Evolutionary conservation across 768 basidiomycete species (phyloP).

Genomic region (Xanthoconium stramineum): DNA sequence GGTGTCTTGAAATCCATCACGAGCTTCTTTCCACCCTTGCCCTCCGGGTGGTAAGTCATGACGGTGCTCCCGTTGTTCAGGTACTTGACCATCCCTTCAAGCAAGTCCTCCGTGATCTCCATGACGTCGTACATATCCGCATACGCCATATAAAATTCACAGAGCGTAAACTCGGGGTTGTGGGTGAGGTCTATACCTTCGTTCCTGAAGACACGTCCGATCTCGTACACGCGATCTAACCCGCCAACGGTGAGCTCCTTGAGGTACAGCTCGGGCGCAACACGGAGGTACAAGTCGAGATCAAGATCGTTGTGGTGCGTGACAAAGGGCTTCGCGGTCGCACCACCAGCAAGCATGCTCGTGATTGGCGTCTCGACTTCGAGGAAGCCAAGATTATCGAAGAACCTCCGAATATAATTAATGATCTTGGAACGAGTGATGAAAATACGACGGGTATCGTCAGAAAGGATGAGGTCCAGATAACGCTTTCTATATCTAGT

Average conservation of each 20-base stretch:
- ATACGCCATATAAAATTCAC: constrained; percentile 99
- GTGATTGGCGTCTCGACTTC: constrained; percentile 99
- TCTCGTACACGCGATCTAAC: constrained; percentile 96
- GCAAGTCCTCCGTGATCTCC: constrained; percentile 90
- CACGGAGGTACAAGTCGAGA: constrained; percentile 93
- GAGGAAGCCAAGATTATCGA: constrained; percentile 90
- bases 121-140: constrained; percentile 99
- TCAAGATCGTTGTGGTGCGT: constrained; percentile 99
- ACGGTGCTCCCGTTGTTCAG: constrained; percentile 79
- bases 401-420: constrained; percentile 88
- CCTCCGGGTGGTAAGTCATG: constrained; percentile 88
- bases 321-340: constrained; percentile 97
- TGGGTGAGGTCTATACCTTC: constrained; percentile 99
- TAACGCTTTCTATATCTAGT: constrained; percentile 98
- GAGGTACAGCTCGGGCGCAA: constrained; percentile 97
- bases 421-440: constrained; percentile 85
- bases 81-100: constrained; percentile 88
- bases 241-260: constrained; percentile 98
- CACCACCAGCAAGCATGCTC: constrained; percentile 93
- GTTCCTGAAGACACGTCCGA: constrained; percentile 96
- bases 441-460: constrained; percentile 86
- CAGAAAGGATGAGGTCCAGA: constrained; percentile 95
- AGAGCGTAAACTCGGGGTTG: constrained; percentile 99
- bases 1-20: constrained; percentile 87
- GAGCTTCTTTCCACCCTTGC: constrained; percentile 75